A percentile compares a stretch with the other conserved stretches of the same genome.
Conservation (phyloP, 129 eudicot genomes). For the Solidago caesia region DNA sequence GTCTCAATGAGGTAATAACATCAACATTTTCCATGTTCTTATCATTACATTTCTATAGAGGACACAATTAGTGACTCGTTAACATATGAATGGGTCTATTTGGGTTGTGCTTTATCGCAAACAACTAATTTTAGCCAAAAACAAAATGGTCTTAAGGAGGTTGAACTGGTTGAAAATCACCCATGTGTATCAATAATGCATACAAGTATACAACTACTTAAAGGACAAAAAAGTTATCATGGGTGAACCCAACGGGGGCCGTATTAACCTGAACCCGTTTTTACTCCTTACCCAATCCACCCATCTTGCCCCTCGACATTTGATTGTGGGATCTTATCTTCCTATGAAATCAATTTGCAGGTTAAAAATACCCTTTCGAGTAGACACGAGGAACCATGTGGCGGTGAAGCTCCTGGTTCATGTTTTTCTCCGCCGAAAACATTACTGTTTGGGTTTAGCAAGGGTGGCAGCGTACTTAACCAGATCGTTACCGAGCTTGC, state of each 20-base stretch:
- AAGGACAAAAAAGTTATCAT: neutral
- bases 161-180: neutral
- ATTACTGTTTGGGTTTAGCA: constrained; percentile 80
- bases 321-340: neutral
- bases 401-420: constrained; percentile 30
- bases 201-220: neutral
- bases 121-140: neutral
- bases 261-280: neutral
- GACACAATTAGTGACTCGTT: neutral
- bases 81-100: neutral
- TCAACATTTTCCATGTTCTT: neutral
- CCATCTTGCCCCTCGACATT: neutral
- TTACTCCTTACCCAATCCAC: neutral
- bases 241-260: constrained; percentile 1
- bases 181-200: too few relatives aligned
- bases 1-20: constrained; percentile 62
- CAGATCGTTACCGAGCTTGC: constrained; percentile 82
- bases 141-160: neutral
- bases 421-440: constrained; percentile 55
- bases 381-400: constrained; percentile 39
- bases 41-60: neutral
- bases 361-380: constrained; percentile 46
- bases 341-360: constrained; percentile 31
- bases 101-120: constrained; percentile 12
- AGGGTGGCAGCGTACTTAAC: constrained; percentile 84